Percentiles rank a stretch among this genome's conserved stretches.
These are phyloP conservation scores for Ascosphaera apis DNA, from an alignment of 2,329 filamentous ascomycete species.

Conservation along the genomic window DNA sequence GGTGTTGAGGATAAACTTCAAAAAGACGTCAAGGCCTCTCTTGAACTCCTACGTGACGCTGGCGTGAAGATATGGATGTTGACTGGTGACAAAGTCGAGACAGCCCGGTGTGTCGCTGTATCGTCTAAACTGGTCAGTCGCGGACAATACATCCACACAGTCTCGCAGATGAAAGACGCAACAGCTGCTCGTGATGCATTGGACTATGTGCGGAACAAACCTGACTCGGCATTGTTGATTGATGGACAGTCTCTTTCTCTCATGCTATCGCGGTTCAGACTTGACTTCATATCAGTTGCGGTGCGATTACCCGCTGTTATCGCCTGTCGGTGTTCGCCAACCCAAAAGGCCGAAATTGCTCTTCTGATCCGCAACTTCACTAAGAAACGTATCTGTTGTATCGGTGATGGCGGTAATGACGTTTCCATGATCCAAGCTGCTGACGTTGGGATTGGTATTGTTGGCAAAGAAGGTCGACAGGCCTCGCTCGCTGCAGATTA, in stretches of 20 bases:
- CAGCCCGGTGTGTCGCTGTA: constrained; percentile 83
- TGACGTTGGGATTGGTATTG: constrained; percentile 91
- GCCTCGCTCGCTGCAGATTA: constrained; percentile 91
- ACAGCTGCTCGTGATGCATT: constrained; percentile 71
- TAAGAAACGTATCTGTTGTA: constrained; percentile 88
- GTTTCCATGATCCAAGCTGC: constrained; percentile 98
- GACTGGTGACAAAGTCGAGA: constrained; percentile 96
- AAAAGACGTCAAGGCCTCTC: constrained; percentile 78
- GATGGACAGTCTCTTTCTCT: constrained; percentile 77
- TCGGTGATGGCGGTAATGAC: constrained; percentile 94
- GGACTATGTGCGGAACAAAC: constrained; percentile 67
- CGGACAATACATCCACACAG: constrained; percentile 88
- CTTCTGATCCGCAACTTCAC: constrained; percentile 75
- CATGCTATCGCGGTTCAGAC: constrained; percentile 59
- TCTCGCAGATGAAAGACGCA: constrained; percentile 63
- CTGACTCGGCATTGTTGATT: constrained; percentile 71
- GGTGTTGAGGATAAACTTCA: constrained; percentile 96
- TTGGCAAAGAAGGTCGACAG: constrained; percentile 91
- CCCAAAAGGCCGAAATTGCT: constrained; percentile 88
- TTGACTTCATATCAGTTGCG: constrained; percentile 70
- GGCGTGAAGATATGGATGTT: constrained; percentile 99
- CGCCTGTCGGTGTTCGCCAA: constrained; percentile 88
- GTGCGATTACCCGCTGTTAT: constrained; percentile 79
- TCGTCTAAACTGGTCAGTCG: constrained; percentile 82
- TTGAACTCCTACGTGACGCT: constrained; percentile 86